Evolutionary conservation across 2,329 filamentous ascomycete species (phyloP), one percentile per base, ranked within the genome.

Genomic region (Thyridium curvatum): DNA sequence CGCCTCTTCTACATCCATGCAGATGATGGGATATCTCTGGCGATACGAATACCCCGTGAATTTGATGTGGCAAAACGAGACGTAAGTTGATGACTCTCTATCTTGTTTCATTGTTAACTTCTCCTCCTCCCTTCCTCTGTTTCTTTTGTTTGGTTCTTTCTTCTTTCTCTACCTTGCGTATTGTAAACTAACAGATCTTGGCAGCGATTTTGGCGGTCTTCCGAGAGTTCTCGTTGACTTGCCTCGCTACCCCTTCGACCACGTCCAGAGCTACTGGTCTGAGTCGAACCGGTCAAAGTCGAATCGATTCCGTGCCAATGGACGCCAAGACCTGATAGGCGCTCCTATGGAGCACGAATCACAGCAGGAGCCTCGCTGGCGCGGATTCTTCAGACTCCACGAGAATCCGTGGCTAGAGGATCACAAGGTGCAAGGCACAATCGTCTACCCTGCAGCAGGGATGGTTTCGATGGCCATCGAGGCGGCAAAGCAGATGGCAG

Each of bases 361-460:
- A 8, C 52, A 55, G 2, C 37, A 54, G 9, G 46, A 53, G 3
- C 56, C 58, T 3, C 41, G 48, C 8, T 75, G 72, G 72, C 58
- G 69, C 13, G 68, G 69, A 35, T 52, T 68, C 14, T 53, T 72
- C 9, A 56, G 59, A 1, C 38, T 65, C 0, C 52, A 62, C 9
- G 59, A 65, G 4, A 52, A 56, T 2, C 64, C 66, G 0, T 75
- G 72, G 72, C 45, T 73, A 5, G 50, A 52, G 1, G 65, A 74
- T 40, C 69, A 74, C 38, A 51, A 62, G 37, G 57, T 72, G 18
- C 52, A 59, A 18, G 55, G 49, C 38, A 58, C 31, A 45, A 46
- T 58, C 7, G 39, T 66, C 8, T 62, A 54, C n/a, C 63, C 63
- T 2, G 61, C 53, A 0, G 54, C 61, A 0, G 64, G 57, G 2